Base-by-base conservation (phyloP, 768 basidiomycete genomes). In the Dacryopinax primogenitus region DNA sequence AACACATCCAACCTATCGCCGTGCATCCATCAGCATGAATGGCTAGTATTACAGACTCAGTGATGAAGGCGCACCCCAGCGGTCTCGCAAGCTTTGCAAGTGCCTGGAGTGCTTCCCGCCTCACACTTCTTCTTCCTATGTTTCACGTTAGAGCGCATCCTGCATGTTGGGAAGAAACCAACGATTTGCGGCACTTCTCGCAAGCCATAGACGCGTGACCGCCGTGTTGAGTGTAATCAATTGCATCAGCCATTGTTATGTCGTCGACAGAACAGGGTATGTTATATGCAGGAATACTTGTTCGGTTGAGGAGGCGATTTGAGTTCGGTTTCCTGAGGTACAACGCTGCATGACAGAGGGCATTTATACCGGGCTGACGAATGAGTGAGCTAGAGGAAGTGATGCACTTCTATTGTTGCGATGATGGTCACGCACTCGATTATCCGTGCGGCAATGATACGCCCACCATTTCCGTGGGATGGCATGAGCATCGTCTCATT, bases 41-140 rank as follows among this genome's bases (percentile, higher is more conserved):
- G 18, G 3, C 6, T 18, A 44, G 18, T 18, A 18, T 30, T 58
- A n/a, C 37, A 39, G 37, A 39, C 12, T 11, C 37, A n/a, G 37
- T n/a, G 37, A n/a, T 13, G 41, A 30, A 11, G 21, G 32, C 51
- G 3, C 26, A 58, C 51, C 51, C 30, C 26, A 15, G 4, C 4
- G 4, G 3, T 30, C 30, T 58, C 51, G 18, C 51, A 58, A 30
- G 26, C 6, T 32, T 58, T 58, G 51, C 51, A 58, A 15, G 26
- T 58, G 9, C 26, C 51, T 32, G 3, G 4, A 3, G 51, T 58
- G 26, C 51, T 58, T 4, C 51, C 51, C 30, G 51, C 13, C 26
- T 58, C 51, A 30, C 51, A 58, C 51, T 58, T 58, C 30, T 18
- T 58, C 51, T 58, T 58, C 4, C 51, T 58, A 23, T 28, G 51